These are phyloP conservation scores for Physcia stellaris DNA, from an alignment of 495 filamentous ascomycete genomes.

Conservation along the genomic window DNA sequence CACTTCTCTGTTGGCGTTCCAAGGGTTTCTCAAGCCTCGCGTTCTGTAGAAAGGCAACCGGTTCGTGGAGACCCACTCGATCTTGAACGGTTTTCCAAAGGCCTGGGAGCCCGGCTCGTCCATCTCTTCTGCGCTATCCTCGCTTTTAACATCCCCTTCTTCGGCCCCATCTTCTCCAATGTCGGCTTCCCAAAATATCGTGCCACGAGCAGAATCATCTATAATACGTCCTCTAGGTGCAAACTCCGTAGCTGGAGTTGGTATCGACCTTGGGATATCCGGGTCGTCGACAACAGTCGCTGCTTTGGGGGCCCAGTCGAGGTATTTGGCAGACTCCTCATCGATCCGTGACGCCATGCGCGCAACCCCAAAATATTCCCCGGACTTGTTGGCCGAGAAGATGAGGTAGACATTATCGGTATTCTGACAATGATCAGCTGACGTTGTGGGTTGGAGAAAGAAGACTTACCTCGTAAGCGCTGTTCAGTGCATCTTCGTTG, in stretches of 20 bases:
- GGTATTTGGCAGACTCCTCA: constrained; percentile 54
- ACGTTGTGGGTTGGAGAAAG: neutral
- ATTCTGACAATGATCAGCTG: constrained; percentile 30
- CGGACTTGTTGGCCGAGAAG: constrained; percentile 96
- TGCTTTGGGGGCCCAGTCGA: constrained; percentile 45
- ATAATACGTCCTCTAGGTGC: constrained; percentile 83
- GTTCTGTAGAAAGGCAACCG: constrained; percentile 86
- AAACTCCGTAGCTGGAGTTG: constrained; percentile 64
- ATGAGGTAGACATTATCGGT: constrained; percentile 87
- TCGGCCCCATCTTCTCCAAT: constrained; percentile 33
- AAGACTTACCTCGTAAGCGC: constrained; percentile 62
- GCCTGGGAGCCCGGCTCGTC: constrained; percentile 36
- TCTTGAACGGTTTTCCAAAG: constrained; percentile 85
- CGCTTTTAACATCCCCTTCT: constrained; percentile 24
- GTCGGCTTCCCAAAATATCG: constrained; percentile 94
- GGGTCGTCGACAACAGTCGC: constrained; percentile 41
- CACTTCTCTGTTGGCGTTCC: constrained; percentile 92
- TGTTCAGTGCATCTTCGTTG: constrained; percentile 74
- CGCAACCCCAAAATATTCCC: constrained; percentile 94
- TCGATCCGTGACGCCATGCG: constrained; percentile 80
- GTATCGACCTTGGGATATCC: constrained; percentile 57
- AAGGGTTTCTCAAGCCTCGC: constrained; percentile 79
- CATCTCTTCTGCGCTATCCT: constrained; percentile 23
- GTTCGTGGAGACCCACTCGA: constrained; percentile 83
- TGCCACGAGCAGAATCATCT: constrained; percentile 81